Evolutionary conservation across 306 rosid genomes (phyloP), one percentile per base, ranked within the genome.

Genomic region (Gynostemma pentaphyllum): DNA sequence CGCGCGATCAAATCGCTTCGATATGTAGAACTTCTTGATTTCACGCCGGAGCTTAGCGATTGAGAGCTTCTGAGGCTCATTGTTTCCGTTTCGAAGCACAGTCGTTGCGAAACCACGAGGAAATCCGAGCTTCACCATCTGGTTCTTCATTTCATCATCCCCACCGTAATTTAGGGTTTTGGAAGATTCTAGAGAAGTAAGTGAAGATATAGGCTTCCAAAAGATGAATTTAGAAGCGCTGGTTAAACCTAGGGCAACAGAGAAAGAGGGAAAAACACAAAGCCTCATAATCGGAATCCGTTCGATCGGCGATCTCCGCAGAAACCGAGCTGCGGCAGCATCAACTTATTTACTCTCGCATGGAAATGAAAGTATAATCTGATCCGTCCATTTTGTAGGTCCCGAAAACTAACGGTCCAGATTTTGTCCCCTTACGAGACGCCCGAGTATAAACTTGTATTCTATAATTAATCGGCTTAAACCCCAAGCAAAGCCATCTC

Each of bases 1-100:
- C 4, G 91, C 90, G 63, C 81, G 83, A 18, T 64, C 48, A 56
- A 76, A 75, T 72, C 89, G 85, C 44, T 80, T 85, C n/a, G 76
- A 74, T 63, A 74, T 78, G 56, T 77, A 39, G 11, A 87, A 84
- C 30, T 62, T 71, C 32, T 64, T 60, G 68, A 70, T 39, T 66
- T 76, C 62, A 69, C 68, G 49, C 42, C 96, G 87, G 40, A 90
- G 87, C 11, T 80, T 79, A 23, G 67, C 67, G 36, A 37, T 41
- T 10, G 91, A 76, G 55, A 88, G 41, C 29, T 59, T 53, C 67
- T 70, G 72, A 36, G 86, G 85, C 32, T 70, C 74, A 18, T 69
- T 57, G 14, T 64, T 46, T 72, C 85, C 71, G 44, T 69, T 70
- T 45, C 73, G 87, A 70, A 85, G 75, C 71, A 78, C 76, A 13